Evolutionary conservation across 768 basidiomycete species (phyloP).

Genomic region (Suillus subluteus): DNA sequence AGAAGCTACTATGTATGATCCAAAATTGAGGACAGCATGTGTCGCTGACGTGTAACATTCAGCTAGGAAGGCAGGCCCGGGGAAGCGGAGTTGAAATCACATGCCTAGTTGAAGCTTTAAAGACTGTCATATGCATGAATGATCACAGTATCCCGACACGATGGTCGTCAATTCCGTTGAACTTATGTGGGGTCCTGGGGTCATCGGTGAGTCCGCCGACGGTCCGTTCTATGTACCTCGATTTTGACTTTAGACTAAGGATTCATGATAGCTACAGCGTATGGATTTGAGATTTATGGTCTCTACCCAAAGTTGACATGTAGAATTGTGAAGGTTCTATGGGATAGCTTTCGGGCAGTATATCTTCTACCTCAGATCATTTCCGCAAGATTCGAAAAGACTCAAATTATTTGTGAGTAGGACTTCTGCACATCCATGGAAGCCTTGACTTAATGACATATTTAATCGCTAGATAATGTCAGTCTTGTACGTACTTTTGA

Average conservation of each 20-base stretch:
- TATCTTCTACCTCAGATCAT: constrained; percentile 21
- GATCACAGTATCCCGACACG: not conserved
- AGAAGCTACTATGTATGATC: too few species aligned
- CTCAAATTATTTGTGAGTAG: constrained; percentile 22
- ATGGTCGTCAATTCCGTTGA: constrained; percentile 13
- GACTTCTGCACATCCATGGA: too few species aligned
- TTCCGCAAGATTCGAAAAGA: constrained; percentile 19
- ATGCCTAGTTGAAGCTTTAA: too few species aligned
- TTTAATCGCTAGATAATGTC: not conserved
- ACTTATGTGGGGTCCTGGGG: constrained; percentile 18
- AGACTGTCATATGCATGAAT: not conserved
- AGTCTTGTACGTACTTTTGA: not conserved
- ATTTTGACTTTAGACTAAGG: constrained; percentile 13
- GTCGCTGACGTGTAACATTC: too few species aligned
- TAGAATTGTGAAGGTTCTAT: constrained; percentile 20
- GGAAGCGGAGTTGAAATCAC: too few species aligned
- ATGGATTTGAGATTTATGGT: constrained; percentile 2
- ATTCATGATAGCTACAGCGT: constrained; percentile 18
- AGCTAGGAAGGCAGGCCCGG: too few species aligned
- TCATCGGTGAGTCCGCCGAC: constrained; percentile 20
- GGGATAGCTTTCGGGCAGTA: constrained; percentile 23
- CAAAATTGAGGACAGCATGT: too few species aligned
- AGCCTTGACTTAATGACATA: not conserved
- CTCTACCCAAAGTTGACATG: not conserved
- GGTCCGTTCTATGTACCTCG: not conserved